Base-by-base conservation (phyloP, 352 stramenopile genomes). In the Pythium chondricola region DNA sequence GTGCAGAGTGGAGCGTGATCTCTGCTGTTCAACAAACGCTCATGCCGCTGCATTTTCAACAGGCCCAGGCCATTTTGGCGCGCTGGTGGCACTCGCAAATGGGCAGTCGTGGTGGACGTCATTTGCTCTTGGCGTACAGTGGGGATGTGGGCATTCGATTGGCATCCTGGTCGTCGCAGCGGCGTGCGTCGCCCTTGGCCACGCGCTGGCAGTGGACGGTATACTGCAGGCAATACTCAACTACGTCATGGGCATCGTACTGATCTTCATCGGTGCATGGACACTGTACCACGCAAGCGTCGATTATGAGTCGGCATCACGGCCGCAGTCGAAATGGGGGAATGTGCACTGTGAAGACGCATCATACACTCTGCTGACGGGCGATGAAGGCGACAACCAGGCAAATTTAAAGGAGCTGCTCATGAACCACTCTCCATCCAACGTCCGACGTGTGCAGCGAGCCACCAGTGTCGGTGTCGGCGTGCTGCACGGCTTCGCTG, bases 1-100 rank as follows among this genome's bases (percentile, higher is more conserved):
- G n/a, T n/a, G n/a, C n/a, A n/a, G n/a, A n/a, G n/a, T n/a, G n/a
- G n/a, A n/a, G n/a, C n/a, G n/a, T n/a, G n/a, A n/a, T n/a, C n/a
- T n/a, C n/a, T n/a, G n/a, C n/a, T n/a, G n/a, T n/a, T n/a, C n/a
- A n/a, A n/a, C n/a, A n/a, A n/a, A n/a, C n/a, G n/a, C n/a, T n/a
- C n/a, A n/a, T n/a, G n/a, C n/a, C 13, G 13, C 29, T 33, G 29
- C 13, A 33, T 33, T 33, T 13, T 26, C 45, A 49, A 10, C 30
- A 82, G 82, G 81, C 20, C 89, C 90, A 0, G 88, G 97, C 50
- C 88, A 97, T 60, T 57, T 97, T 1, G 83, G 76, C 17, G 88
- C 88, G 14, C 52, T 97, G 6, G 85, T 84, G 8, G 93, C 87
- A 40, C 73, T 97, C 7, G 85, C 73, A 14, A 88, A 71, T 27